Base-by-base conservation (phyloP, 163 green algal species). In the Chlorella variabilis region DNA sequence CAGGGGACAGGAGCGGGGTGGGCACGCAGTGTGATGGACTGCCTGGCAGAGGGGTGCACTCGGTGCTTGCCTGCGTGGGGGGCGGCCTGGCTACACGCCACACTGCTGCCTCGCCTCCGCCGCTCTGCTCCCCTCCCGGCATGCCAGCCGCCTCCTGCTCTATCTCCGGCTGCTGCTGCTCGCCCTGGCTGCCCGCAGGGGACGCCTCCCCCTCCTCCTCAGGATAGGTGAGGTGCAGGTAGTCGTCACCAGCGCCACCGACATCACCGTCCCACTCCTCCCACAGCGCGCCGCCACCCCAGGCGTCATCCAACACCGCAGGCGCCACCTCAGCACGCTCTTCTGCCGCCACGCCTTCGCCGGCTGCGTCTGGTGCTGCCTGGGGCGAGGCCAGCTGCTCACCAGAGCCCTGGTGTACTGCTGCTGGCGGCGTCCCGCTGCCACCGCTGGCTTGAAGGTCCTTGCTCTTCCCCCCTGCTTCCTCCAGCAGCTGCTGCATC, bases 1-100 rank as follows among this genome's bases (percentile, higher is more conserved):
- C 73, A n/a, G n/a, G n/a, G n/a, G n/a, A n/a, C n/a, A n/a, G n/a
- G n/a, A n/a, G n/a, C n/a, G n/a, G n/a, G n/a, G n/a, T n/a, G n/a
- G n/a, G n/a, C n/a, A n/a, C n/a, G n/a, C n/a, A n/a, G n/a, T n/a
- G n/a, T n/a, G n/a, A n/a, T n/a, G n/a, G n/a, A n/a, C n/a, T n/a
- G n/a, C n/a, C n/a, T n/a, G 45, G 45, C 45, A 54, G 73, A 48
- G 36, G 34, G 3, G 18, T 31, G 68, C 42, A 39, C n/a, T n/a
- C n/a, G n/a, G 15, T 20, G 49, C 75, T 39, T 49, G 62, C 75
- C 80, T 86, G 61, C 36, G 73, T 86, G 69, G 63, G 83, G 38
- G 83, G 41, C 11, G 31, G n/a, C 34, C 62, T 39, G 6, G 27
- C 45, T 25, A 45, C 67, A 21, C 74, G 71, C 56, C 67, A 85